These are phyloP conservation scores for Suhomyces coccinellae DNA, from an alignment of 1,139 yeast genomes.

Conservation along the genomic window DNA sequence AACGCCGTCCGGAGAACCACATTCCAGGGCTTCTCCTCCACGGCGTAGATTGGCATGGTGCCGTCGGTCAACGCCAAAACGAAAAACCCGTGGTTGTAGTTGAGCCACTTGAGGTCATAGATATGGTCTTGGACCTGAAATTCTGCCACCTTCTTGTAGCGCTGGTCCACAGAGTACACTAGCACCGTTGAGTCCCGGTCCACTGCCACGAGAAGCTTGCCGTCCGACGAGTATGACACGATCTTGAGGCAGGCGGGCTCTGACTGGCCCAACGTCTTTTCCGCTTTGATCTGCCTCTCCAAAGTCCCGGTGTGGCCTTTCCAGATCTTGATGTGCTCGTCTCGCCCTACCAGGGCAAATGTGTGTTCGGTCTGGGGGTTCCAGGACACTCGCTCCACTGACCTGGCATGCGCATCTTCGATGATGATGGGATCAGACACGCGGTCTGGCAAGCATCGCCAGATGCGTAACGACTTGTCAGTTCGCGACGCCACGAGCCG, in stretches of 20 bases:
- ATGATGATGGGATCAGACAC: conserved; percentile 38
- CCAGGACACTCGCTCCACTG: conserved; percentile 60
- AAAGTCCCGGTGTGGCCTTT: conserved; percentile 40
- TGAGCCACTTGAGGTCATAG: conserved; percentile 35
- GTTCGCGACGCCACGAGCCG: conserved; percentile 48
- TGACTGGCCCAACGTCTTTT: conserved; percentile 16
- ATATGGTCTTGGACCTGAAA: conserved; percentile 28
- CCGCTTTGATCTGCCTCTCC: conserved; percentile 35
- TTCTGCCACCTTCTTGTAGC: conserved; percentile 30
- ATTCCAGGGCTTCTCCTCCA: conserved; percentile 6
- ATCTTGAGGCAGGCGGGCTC: conserved; percentile 26
- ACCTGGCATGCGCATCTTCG: conserved; percentile 45
- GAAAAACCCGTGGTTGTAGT: conserved; percentile 30
- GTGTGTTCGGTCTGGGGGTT: conserved; percentile 52
- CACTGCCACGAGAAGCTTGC: conserved; percentile 50
- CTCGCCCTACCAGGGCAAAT: conserved; percentile 62
- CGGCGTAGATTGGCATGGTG: conserved; percentile 28
- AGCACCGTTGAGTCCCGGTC: conserved; percentile 38
- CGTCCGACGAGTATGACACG: conserved; percentile 54
- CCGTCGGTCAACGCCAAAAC: conserved; percentile 44
- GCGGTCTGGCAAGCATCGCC: conserved; percentile 36
- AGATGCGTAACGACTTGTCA: conserved; percentile 46
- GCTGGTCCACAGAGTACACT: conserved; percentile 27
- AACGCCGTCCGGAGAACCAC: conserved; percentile 28
- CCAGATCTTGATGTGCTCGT: conserved; percentile 59